Conservation (phyloP, 176 grass and related monocot species). For the Musa acuminata region DNA sequence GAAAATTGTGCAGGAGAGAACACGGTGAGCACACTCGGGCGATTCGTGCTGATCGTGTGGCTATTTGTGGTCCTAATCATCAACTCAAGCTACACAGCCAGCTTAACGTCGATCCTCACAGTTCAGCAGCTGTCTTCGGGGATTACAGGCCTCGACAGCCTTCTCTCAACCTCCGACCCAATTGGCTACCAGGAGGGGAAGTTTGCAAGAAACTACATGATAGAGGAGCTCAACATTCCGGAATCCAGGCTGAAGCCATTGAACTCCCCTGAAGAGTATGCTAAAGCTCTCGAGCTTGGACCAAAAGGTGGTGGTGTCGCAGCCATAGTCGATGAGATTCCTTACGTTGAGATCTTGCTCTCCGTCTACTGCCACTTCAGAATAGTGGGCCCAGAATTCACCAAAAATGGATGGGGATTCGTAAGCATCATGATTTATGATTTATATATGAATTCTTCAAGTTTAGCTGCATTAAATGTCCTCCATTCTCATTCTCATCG, state of each 20-base stretch:
- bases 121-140: constrained; percentile 86
- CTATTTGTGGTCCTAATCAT: constrained; percentile 90
- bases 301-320: constrained; percentile 59
- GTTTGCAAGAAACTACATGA: constrained; percentile 78
- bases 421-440: constrained; percentile 30
- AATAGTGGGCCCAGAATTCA: constrained; percentile 79
- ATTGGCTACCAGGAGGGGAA: constrained; percentile 82
- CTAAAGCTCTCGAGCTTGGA: constrained; percentile 51
- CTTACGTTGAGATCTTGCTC: constrained; percentile 77
- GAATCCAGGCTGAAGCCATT: constrained; percentile 40
- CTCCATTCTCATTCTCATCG: too few species aligned
- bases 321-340: constrained; percentile 86
- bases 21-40: constrained; percentile 66
- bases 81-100: constrained; percentile 92
- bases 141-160: constrained; percentile 62
- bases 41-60: constrained; percentile 84
- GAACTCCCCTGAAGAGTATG: constrained; percentile 44
- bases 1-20: constrained; percentile 50
- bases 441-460: background rate
- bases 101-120: constrained; percentile 87
- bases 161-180: constrained; percentile 45
- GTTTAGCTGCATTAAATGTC: too few species aligned
- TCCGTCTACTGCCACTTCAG: constrained; percentile 75
- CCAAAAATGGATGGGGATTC: constrained; percentile 97
- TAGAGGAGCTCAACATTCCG: constrained; percentile 56